Evolutionary conservation across 2,329 filamentous ascomycete genomes (phyloP).

Genomic region (Plenodomus tracheiphilus): DNA sequence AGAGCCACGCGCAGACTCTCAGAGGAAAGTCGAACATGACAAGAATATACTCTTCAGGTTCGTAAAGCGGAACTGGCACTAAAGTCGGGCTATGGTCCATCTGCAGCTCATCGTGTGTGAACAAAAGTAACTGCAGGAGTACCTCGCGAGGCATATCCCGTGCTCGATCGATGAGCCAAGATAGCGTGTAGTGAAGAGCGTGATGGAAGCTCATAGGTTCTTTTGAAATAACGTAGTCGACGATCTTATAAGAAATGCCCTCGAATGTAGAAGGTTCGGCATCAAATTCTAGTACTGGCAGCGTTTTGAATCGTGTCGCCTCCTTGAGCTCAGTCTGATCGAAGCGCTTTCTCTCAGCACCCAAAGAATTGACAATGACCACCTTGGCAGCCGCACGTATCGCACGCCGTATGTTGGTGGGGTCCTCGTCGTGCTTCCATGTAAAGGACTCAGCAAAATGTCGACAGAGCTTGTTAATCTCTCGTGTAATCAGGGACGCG

Average conservation of each 20-base stretch:
- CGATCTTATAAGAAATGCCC: conserved; percentile 58
- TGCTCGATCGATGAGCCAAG: conserved; percentile 91
- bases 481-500: conserved; percentile 87
- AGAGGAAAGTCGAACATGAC: conserved; percentile 91
- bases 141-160: conserved; percentile 71
- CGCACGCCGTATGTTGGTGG: conserved; percentile 67
- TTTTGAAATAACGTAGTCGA: conserved; percentile 85
- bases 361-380: conserved; percentile 86
- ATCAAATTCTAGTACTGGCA: conserved; percentile 82
- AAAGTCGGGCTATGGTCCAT: conserved; percentile 63
- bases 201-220: conserved; percentile 97
- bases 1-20: conserved; percentile 91
- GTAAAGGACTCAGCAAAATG: conserved; percentile 87
- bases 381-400: conserved; percentile 77
- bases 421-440: conserved; percentile 66
- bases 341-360: conserved; percentile 85
- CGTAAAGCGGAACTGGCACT: conserved; percentile 61
- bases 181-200: conserved; percentile 91
- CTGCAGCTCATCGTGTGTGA: conserved; percentile 71
- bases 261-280: conserved; percentile 31
- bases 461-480: conserved; percentile 90
- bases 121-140: conserved; percentile 70
- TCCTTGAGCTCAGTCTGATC: conserved; percentile 85
- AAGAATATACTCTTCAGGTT: conserved; percentile 78
- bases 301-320: conserved; percentile 77